These are phyloP conservation scores for Beauveria medogensis DNA, from an alignment of 2,329 filamentous ascomycete genomes.

Conservation along the genomic window DNA sequence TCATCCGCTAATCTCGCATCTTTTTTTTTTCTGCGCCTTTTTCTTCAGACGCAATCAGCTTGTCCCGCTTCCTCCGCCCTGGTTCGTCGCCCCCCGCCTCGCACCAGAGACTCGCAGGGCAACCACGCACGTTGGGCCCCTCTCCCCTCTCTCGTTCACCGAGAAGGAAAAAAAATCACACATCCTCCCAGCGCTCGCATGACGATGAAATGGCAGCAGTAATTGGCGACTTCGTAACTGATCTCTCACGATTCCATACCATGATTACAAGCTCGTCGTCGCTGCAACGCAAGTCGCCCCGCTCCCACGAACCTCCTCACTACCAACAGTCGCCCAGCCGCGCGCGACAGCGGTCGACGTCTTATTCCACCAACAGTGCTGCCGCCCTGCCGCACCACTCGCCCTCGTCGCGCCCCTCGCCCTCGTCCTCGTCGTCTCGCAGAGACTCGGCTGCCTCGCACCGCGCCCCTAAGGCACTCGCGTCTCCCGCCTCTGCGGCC, in stretches of 20 bases:
- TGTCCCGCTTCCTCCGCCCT: not conserved
- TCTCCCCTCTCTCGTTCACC: not conserved
- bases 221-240: slow-evolving; percentile 65
- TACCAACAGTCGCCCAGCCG: slow-evolving; percentile 22
- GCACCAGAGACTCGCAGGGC: slow-evolving; percentile 11
- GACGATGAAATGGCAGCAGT: slow-evolving; percentile 53
- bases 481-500: slow-evolving; percentile 13
- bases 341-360: slow-evolving; percentile 16
- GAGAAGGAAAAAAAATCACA: not conserved
- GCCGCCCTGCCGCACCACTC: slow-evolving; percentile 6
- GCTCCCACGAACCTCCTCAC: slow-evolving; percentile 29
- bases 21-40: not conserved
- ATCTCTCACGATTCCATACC: slow-evolving; percentile 62
- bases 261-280: slow-evolving; percentile 50
- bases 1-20: slow-evolving; percentile 1
- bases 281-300: slow-evolving; percentile 35
- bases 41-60: not conserved
- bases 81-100: not conserved
- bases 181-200: slow-evolving; percentile 1
- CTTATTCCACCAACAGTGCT: slow-evolving; percentile 8
- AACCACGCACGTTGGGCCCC: not conserved
- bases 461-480: slow-evolving; percentile 15
- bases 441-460: slow-evolving; percentile 12
- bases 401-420: slow-evolving; percentile 7
- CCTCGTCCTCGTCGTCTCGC: slow-evolving; percentile 13